phyloP scores from a whole-genome alignment of 306 rosid genomes.

The Vigna nakashimae region DNA sequence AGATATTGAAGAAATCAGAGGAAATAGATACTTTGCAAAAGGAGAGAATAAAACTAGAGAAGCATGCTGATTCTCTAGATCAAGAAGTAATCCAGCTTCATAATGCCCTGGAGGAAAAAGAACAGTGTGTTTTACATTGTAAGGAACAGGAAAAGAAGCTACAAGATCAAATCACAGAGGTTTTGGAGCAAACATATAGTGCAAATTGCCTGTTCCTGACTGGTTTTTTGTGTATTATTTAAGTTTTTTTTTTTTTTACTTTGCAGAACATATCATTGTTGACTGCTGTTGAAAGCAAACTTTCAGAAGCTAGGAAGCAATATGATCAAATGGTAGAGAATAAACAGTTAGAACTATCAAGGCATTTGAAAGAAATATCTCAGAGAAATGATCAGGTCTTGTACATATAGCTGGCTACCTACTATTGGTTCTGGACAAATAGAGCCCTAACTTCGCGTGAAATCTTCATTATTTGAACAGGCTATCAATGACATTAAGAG shows the following conservation, averaged over 20 bases:
- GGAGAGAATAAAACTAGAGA: slow-evolving; percentile 62
- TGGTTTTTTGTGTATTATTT: slow-evolving; percentile 25
- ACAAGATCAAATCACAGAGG: slow-evolving; percentile 76
- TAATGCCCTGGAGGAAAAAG: slow-evolving; percentile 66
- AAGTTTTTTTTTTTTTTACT: slow-evolving; percentile 39
- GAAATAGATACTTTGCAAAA: slow-evolving; percentile 61
- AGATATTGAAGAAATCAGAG: slow-evolving; percentile 69
- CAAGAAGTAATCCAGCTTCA: slow-evolving; percentile 64
- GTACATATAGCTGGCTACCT: slow-evolving; percentile 39
- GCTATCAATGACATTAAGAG: slow-evolving; percentile 89
- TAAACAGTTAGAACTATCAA: slow-evolving; percentile 79
- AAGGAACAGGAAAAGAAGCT: slow-evolving; percentile 77
- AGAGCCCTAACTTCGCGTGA: slow-evolving; percentile 43
- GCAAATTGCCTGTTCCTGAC: slow-evolving; percentile 24
- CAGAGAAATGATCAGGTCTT: slow-evolving; percentile 93
- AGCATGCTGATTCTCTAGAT: slow-evolving; percentile 61
- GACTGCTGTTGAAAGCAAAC: slow-evolving; percentile 73
- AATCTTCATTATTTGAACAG: slow-evolving; percentile 53
- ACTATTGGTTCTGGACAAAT: slow-evolving; percentile 27
- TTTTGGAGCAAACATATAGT: slow-evolving; percentile 49
- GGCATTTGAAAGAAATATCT: slow-evolving; percentile 93
- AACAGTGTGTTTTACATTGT: slow-evolving; percentile 59
- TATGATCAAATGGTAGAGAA: slow-evolving; percentile 80
- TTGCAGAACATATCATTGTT: slow-evolving; percentile 68
- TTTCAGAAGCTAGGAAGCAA: slow-evolving; percentile 76